These are phyloP conservation scores for Kurtzmaniella quercitrusa DNA, from an alignment of 1,139 yeast species.

Conservation along the genomic window DNA sequence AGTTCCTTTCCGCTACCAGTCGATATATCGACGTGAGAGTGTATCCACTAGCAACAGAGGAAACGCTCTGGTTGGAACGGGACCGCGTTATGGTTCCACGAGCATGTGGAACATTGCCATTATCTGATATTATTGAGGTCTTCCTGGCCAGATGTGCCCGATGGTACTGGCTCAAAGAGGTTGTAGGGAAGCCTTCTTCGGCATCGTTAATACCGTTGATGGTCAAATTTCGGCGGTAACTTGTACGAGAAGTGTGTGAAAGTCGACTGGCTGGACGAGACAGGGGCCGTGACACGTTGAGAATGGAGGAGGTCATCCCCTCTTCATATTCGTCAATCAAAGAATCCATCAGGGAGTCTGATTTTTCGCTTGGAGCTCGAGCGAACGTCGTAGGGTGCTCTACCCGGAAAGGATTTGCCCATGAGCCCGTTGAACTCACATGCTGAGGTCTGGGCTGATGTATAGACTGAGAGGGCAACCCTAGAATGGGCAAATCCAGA, in stretches of 20 bases:
- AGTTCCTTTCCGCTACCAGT: conserved; percentile 33
- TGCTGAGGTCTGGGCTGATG: background rate
- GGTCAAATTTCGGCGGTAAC: conserved; percentile 8
- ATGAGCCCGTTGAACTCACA: background rate
- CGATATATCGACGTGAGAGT: conserved; percentile 22
- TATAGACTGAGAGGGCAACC: conserved; percentile 5
- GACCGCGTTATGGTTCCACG: conserved; percentile 20
- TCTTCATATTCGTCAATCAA: conserved; percentile 51
- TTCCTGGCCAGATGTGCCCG: conserved; percentile 15
- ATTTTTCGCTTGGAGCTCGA: conserved; percentile 11
- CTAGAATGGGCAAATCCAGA: background rate
- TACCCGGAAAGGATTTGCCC: conserved; percentile 3
- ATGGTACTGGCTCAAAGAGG: conserved; percentile 36
- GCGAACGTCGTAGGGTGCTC: conserved; percentile 1
- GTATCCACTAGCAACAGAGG: conserved; percentile 3
- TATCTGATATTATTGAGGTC: background rate
- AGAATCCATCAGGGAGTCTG: conserved; percentile 49
- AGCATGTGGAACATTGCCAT: conserved; percentile 30
- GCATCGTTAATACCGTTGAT: conserved; percentile 3
- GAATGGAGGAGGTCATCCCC: conserved; percentile 28
- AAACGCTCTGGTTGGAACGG: conserved; percentile 26
- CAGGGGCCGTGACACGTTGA: conserved; percentile 23
- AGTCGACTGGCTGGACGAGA: conserved; percentile 19
- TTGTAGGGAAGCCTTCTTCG: conserved; percentile 27
- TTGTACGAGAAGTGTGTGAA: conserved; percentile 4